Conservation (phyloP, 2,329 filamentous ascomycete genomes). For the Fusarium nurragi region DNA sequence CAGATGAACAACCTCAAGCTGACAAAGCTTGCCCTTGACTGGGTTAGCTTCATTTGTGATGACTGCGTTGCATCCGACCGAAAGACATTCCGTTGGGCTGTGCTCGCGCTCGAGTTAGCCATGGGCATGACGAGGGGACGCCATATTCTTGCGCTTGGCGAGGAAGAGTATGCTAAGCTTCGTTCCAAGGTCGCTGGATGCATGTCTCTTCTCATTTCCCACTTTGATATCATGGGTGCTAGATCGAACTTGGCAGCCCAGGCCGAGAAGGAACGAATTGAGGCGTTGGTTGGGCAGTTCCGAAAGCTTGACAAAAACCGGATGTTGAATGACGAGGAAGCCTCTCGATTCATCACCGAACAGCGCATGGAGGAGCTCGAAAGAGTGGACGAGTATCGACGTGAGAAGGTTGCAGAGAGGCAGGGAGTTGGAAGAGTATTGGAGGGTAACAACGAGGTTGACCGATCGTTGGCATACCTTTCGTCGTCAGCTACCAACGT, state of each 20-base stretch:
- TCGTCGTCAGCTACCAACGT: constrained; percentile 96
- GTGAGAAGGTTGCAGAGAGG: constrained; percentile 82
- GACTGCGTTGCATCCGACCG: constrained; percentile 94
- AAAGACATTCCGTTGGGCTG: constrained; percentile 97
- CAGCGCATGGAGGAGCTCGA: constrained; percentile 78
- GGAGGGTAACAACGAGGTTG: constrained; percentile 94
- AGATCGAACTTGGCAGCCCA: constrained; percentile 92
- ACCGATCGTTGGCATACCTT: constrained; percentile 91
- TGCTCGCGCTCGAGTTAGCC: constrained; percentile 92
- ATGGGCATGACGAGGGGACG: constrained; percentile 97
- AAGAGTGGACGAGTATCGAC: constrained; percentile 80
- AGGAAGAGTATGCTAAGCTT: constrained; percentile 85
- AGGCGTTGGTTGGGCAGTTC: constrained; percentile 80
- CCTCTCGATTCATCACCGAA: constrained; percentile 75
- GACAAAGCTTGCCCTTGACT: constrained; percentile 91
- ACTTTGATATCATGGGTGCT: constrained; percentile 99
- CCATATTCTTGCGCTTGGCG: constrained; percentile 89
- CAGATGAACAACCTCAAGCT: constrained; percentile 98
- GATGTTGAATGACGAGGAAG: constrained; percentile 84
- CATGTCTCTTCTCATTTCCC: constrained; percentile 96
- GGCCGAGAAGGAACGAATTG: constrained; percentile 88
- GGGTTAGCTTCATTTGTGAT: constrained; percentile 98
- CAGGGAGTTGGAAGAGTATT: constrained; percentile 90
- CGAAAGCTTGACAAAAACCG: constrained; percentile 80
- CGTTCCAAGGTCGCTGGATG: constrained; percentile 92